A percentile compares a stretch with the other conserved stretches of the same genome.
Evolutionary conservation across 2,329 filamentous ascomycete species (phyloP).

Genomic region (Dothideomycetidae sp.): DNA sequence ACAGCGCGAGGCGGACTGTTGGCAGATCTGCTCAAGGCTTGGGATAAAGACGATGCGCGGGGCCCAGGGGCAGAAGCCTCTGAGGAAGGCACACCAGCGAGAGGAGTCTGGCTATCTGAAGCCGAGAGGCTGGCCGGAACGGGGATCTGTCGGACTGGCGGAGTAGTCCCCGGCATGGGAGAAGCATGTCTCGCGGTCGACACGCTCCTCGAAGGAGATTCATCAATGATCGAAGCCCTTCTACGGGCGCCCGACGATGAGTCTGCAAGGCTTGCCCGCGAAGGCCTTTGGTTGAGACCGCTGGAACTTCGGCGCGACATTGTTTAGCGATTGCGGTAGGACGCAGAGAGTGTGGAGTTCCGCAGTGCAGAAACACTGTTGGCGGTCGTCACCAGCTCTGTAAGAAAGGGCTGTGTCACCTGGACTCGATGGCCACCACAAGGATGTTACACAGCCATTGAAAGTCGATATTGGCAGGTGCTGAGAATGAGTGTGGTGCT

Average conservation of each 20-base stretch:
- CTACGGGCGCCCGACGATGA: constrained; percentile 2
- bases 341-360: too few relatives aligned
- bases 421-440: too few relatives aligned
- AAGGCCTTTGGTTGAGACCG: constrained; percentile 3
- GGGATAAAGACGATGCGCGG: constrained; percentile 74
- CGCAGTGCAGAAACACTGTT: too few relatives aligned
- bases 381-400: too few relatives aligned
- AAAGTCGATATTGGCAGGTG: too few relatives aligned
- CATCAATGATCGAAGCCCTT: constrained; percentile 1
- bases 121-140: constrained; percentile 27
- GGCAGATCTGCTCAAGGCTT: constrained; percentile 66
- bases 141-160: constrained; percentile 37
- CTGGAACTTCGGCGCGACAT: constrained; percentile 8
- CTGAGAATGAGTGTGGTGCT: too few relatives aligned
- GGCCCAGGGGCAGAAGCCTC: constrained; percentile 53
- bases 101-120: constrained; percentile 40
- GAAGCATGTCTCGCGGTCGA: constrained; percentile 43
- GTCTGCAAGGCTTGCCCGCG: neutral
- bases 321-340: too few relatives aligned
- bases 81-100: constrained; percentile 40
- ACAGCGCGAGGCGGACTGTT: constrained; percentile 52
- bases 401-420: too few relatives aligned
- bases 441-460: too few relatives aligned
- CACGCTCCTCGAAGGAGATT: constrained; percentile 12
- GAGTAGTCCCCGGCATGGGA: constrained; percentile 36